Evolutionary conservation across 768 basidiomycete genomes (phyloP).

Genomic region (Russula lepida): DNA sequence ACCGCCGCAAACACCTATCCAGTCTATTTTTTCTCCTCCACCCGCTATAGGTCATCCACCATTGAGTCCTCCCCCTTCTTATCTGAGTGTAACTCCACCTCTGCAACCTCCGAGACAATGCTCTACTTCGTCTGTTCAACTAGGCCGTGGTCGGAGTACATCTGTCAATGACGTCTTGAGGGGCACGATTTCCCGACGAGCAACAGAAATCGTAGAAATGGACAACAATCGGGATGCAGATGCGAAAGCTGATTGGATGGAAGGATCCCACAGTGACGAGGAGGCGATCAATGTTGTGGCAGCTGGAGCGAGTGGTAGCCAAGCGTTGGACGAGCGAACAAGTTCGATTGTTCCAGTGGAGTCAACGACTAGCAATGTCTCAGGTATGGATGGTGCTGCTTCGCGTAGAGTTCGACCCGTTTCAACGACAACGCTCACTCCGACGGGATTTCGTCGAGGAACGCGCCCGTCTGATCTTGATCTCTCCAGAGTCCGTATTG

Average conservation of each 20-base stretch:
- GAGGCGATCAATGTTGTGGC: constrained; percentile 80
- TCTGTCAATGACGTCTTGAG: constrained; percentile 57
- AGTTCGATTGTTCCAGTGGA: constrained; percentile 42
- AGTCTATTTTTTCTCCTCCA: constrained; percentile 1
- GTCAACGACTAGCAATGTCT: constrained; percentile 22
- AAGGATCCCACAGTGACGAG: constrained; percentile 62
- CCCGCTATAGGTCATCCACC: constrained; percentile 19
- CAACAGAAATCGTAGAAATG: constrained; percentile 26
- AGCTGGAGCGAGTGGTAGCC: constrained; percentile 73
- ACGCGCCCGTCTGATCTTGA: constrained; percentile 62
- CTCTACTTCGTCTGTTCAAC: constrained; percentile 37
- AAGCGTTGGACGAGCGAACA: constrained; percentile 75
- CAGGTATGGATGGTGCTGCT: neutral
- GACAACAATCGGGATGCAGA: constrained; percentile 28
- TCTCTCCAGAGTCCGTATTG: constrained; percentile 30
- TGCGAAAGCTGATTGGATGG: constrained; percentile 58
- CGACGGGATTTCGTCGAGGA: constrained; percentile 29
- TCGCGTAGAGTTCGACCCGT: constrained; percentile 9
- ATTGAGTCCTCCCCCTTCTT: constrained; percentile 62
- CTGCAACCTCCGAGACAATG: constrained; percentile 33
- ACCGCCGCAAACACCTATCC: constrained; percentile 17
- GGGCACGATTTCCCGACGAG: constrained; percentile 34
- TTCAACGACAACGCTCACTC: constrained; percentile 20
- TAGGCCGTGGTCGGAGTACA: constrained; percentile 40
- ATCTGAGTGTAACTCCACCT: constrained; percentile 31